phyloP scores from a whole-genome alignment of 2,329 filamentous ascomycete species.

The Aspergillus tamarii region DNA sequence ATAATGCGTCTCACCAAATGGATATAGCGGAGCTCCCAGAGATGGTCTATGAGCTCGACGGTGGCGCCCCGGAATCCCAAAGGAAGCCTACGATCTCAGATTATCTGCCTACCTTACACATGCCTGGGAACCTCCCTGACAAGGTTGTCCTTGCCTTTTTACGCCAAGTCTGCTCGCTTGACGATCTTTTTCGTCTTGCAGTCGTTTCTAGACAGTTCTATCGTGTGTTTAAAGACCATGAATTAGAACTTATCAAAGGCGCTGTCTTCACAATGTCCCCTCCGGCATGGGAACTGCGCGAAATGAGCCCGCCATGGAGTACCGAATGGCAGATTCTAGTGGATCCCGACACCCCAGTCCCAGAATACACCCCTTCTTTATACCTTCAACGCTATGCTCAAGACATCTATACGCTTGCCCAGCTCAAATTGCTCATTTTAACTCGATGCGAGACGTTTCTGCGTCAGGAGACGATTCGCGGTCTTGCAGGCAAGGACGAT shows the following conservation, averaged over 20 bases:
- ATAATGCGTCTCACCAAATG: constrained; percentile 24
- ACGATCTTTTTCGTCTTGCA: constrained; percentile 60
- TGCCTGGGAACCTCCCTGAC: constrained; percentile 51
- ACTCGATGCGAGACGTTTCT: constrained; percentile 60
- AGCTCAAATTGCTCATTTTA: constrained; percentile 60
- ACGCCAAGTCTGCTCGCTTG: constrained; percentile 50
- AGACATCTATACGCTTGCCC: constrained; percentile 57
- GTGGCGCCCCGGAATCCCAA: constrained; percentile 24
- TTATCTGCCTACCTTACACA: constrained; percentile 28
- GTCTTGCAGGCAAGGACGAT: constrained; percentile 53
- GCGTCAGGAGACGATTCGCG: constrained; percentile 58
- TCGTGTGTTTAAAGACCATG: constrained; percentile 59
- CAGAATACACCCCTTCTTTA: constrained; percentile 56
- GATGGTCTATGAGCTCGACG: constrained; percentile 40
- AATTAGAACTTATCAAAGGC: constrained; percentile 56
- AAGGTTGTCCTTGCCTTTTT: constrained; percentile 58
- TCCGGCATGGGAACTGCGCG: constrained; percentile 63
- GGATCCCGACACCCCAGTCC: constrained; percentile 51
- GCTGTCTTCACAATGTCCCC: constrained; percentile 58
- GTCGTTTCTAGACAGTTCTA: constrained; percentile 61
- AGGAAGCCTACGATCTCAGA: constrained; percentile 18
- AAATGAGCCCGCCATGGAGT: constrained; percentile 58
- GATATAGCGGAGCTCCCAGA: constrained; percentile 25
- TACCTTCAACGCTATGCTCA: constrained; percentile 57
- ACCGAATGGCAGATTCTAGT: constrained; percentile 44